A percentile compares a stretch with the other conserved stretches of the same genome.
Conservation (phyloP, 2,329 filamentous ascomycete species). For the Cytospora piceae region DNA sequence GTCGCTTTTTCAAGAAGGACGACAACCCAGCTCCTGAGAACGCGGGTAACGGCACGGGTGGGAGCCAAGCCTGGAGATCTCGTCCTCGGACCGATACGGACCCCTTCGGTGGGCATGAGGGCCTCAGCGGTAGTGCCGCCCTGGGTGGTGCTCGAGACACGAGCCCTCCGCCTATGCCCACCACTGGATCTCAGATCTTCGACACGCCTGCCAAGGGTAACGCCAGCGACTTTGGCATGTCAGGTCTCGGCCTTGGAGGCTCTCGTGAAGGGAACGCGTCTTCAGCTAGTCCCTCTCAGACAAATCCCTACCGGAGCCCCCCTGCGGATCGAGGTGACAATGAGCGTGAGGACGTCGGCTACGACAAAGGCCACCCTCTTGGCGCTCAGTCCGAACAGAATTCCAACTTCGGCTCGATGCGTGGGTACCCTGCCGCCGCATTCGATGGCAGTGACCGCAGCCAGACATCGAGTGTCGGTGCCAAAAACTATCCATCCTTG, state of each 20-base stretch:
- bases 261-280: constrained; percentile 65
- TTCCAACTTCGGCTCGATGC: constrained; percentile 58
- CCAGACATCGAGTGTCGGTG: constrained; percentile 86
- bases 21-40: constrained; percentile 61
- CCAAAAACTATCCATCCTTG: constrained; percentile 70
- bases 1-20: constrained; percentile 61
- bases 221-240: constrained; percentile 65
- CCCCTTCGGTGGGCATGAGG: constrained; percentile 70
- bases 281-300: constrained; percentile 87
- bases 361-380: constrained; percentile 54
- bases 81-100: constrained; percentile 74
- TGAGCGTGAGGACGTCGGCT: constrained; percentile 54
- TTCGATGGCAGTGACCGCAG: constrained; percentile 84
- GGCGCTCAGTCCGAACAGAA: constrained; percentile 45
- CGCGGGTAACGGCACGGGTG: constrained; percentile 50
- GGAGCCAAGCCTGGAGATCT: constrained; percentile 58
- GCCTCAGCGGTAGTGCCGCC: constrained; percentile 69
- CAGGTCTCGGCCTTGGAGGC: constrained; percentile 60
- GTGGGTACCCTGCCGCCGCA: constrained; percentile 52
- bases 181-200: constrained; percentile 41
- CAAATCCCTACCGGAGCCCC: constrained; percentile 94
- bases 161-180: constrained; percentile 48
- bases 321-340: constrained; percentile 68
- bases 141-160: constrained; percentile 76
- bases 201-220: constrained; percentile 60